Base-by-base conservation (phyloP, 306 rosid genomes). In the Pyrus pyrifolia region DNA sequence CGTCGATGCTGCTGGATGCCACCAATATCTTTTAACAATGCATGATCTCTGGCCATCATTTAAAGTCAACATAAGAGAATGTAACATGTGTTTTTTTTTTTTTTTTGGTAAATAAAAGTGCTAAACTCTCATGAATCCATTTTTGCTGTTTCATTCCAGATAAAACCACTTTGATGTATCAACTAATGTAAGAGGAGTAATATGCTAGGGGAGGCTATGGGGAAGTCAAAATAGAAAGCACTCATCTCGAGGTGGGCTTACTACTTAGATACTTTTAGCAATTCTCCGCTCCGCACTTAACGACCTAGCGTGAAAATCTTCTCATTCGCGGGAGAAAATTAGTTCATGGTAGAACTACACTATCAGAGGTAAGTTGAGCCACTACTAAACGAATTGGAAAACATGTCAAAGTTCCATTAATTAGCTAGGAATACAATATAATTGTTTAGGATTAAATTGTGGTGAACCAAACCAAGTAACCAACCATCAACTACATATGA, bases 171-270 rank as follows among this genome's bases (percentile, higher is more conserved):
- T 33, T 33, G 6, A 33, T 4, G 6, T 33, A 33, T 5, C 6
- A 33, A 33, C 6, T 5, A 33, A 33, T 33, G 35, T 33, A 33
- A 33, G 35, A 33, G 35, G 7, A 33, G 38, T 33, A 33, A 33
- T 33, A 33, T 33, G 7, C 38, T 33, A 33, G 38, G 38, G 38
- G 38, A 33, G 7, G 6, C 7, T 33, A 1, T 33, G 6, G 38
- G 7, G 38, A 33, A 33, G 38, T 33, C 38, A 33, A 33, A 33
- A 33, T 33, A 33, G 35, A 5, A 33, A 33, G 7, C 1, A 1
- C 1, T 33, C 7, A 33, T 33, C 0, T 33, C 5, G 7, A 0
- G 0, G 0, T 33, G 38, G 1, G 7, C 38, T 33, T 33, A 6
- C 8, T 33, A 33, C 8, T 33, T 33, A 33, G 6, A 1, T 33